Evolutionary conservation across 208 protist species (phyloP).

Genomic region (Wallacemonas collosoma): DNA sequence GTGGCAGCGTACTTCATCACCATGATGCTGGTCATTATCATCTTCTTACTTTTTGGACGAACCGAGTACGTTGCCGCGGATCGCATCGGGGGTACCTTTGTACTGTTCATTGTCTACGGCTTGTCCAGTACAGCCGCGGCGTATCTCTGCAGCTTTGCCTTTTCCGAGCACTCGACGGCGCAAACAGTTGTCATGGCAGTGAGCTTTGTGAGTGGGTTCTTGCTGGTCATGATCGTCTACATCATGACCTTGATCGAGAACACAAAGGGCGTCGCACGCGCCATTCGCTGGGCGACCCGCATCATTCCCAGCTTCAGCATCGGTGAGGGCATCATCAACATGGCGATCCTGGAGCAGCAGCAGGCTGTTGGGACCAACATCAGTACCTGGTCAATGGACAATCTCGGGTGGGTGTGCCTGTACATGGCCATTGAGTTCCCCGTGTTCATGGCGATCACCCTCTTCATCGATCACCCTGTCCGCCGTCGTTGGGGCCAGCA

Average conservation of each 20-base stretch:
- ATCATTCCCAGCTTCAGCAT: slow-evolving; percentile 45
- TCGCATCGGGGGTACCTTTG: slow-evolving; percentile 22
- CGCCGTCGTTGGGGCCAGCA: slow-evolving; percentile 22
- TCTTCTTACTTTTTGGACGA: slow-evolving; percentile 32
- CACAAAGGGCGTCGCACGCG: slow-evolving; percentile 23
- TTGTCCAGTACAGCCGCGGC: slow-evolving; percentile 19
- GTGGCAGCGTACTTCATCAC: slow-evolving; percentile 39
- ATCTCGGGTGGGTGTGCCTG: slow-evolving; percentile 25
- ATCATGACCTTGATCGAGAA: slow-evolving; percentile 29
- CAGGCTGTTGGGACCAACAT: slow-evolving; percentile 6
- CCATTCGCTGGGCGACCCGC: slow-evolving; percentile 29
- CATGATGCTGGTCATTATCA: slow-evolving; percentile 39
- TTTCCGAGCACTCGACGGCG: slow-evolving; percentile 39
- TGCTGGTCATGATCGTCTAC: slow-evolving; percentile 39
- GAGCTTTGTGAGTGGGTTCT: slow-evolving; percentile 42
- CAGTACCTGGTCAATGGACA: slow-evolving; percentile 22
- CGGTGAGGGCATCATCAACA: slow-evolving; percentile 50
- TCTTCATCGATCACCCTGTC: slow-evolving; percentile 35
- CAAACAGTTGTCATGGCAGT: slow-evolving; percentile 41
- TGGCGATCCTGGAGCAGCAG: slow-evolving; percentile 26
- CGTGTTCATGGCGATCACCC: slow-evolving; percentile 25
- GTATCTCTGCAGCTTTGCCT: slow-evolving; percentile 38
- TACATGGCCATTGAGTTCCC: slow-evolving; percentile 38
- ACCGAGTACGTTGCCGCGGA: slow-evolving; percentile 32
- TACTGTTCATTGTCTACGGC: slow-evolving; percentile 37